Percentiles rank a stretch among this genome's conserved stretches.
These are phyloP conservation scores for Geotrichum phurueaensis DNA, from an alignment of 1,139 yeast species.

Conservation along the genomic window DNA sequence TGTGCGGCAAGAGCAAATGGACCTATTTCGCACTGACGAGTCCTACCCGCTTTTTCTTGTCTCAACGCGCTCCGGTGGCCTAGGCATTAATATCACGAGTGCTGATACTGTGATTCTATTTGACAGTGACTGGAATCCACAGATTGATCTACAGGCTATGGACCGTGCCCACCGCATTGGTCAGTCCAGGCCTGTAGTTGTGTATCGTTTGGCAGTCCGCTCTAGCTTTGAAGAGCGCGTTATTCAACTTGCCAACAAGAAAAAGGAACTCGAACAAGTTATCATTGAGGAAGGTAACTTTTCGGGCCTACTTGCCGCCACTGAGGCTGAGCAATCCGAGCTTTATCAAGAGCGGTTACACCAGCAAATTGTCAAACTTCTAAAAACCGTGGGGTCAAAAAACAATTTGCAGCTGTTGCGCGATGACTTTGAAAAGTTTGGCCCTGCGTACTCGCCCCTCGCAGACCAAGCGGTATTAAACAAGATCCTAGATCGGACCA, in stretches of 20 bases:
- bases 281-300: conserved; percentile 83
- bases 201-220: conserved; percentile 67
- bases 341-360: conserved; percentile 9
- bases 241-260: conserved; percentile 68
- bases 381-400: neutral
- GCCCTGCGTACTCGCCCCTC: neutral
- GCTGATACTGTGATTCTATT: conserved; percentile 88
- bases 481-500: conserved; percentile 1
- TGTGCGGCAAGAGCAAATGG: conserved; percentile 60
- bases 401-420: neutral
- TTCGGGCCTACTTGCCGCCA: conserved; percentile 38
- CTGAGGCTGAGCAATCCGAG: neutral
- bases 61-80: conserved; percentile 91
- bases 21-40: conserved; percentile 41
- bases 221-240: conserved; percentile 81
- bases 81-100: conserved; percentile 77
- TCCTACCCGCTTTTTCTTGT: conserved; percentile 53
- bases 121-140: conserved; percentile 97
- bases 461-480: neutral
- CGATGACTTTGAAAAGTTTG: neutral
- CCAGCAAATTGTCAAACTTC: conserved; percentile 4
- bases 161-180: conserved; percentile 94
- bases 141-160: conserved; percentile 92
- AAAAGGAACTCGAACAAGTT: conserved; percentile 70
- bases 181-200: conserved; percentile 73